Percentiles rank a stretch among this genome's conserved stretches.
Evolutionary conservation across 768 basidiomycete genomes (phyloP).

Genomic region (Leccinum ochraceum): DNA sequence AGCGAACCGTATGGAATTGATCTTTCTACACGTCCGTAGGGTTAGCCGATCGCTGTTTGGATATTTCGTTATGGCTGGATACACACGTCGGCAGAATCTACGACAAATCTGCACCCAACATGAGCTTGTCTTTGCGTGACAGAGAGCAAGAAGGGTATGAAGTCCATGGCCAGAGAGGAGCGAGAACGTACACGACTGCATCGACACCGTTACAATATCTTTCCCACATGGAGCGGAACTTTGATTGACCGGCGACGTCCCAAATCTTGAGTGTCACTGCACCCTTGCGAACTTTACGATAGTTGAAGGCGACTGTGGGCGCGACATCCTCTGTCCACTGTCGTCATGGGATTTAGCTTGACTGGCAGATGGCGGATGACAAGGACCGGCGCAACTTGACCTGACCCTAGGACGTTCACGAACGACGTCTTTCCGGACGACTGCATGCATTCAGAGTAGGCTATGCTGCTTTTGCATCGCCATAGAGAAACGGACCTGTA

Average conservation of each 20-base stretch:
- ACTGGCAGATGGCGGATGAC: background rate
- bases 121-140: slow-evolving; percentile 17
- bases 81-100: slow-evolving; percentile 86
- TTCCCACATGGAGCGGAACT: slow-evolving; percentile 95
- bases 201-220: slow-evolving; percentile 92
- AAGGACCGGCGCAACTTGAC: slow-evolving; percentile 47
- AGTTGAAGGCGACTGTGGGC: slow-evolving; percentile 92
- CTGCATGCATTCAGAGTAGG: slow-evolving; percentile 37
- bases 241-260: slow-evolving; percentile 95
- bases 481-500: slow-evolving; percentile 52
- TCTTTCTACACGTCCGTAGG: slow-evolving; percentile 50
- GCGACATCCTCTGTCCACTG: slow-evolving; percentile 98
- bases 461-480: background rate
- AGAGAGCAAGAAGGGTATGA: background rate
- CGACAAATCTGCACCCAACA: slow-evolving; percentile 69
- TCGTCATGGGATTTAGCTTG: slow-evolving; percentile 1
- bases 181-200: slow-evolving; percentile 74
- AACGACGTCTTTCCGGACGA: slow-evolving; percentile 96
- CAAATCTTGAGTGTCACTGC: slow-evolving; percentile 92
- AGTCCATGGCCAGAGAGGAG: background rate
- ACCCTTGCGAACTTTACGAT: slow-evolving; percentile 84
- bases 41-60: slow-evolving; percentile 2
- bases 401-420: slow-evolving; percentile 88
- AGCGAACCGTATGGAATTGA: slow-evolving; percentile 79
- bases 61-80: background rate